Evolutionary conservation across 768 basidiomycete genomes (phyloP), one percentile per base, ranked within the genome.

Genomic region (Gymnopilus dilepis): DNA sequence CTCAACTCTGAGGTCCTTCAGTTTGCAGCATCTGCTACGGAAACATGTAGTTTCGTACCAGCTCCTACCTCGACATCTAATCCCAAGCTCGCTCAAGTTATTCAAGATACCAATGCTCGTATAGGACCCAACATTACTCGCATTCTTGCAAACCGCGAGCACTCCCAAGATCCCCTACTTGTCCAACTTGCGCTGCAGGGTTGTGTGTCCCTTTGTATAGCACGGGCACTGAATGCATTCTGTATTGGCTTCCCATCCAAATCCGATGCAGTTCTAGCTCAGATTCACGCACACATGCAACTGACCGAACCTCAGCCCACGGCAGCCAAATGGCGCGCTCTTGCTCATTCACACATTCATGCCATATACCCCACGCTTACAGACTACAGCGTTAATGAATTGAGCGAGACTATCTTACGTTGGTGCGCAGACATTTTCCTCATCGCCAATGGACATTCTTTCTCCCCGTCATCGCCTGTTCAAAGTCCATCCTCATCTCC

Each of bases 1-100:
- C 81, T 92, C 72, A 92, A 92, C 70, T 86, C 88, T 0, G 90
- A 92, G 73, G 88, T 92, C 60, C 80, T 90, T n/a, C 91, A 91
- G 64, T 90, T 90, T 61, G 87, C 90, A 8, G 89, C 90, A 15
- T 84, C 87, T 22, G 90, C 88, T 6, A 87, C 88, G 15, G 91
- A 93, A 73, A 77, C 86, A 41, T 86, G 84, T 65, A 80, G 81
- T 1, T 86, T 88, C 68, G 76, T 76, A 37, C 78, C 74, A 41
- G 69, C 75, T 26, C 77, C 78, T 30, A 68, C 76, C 9, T 69
- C 79, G 17, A 72, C 77, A 12, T 58, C 61, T 31, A 69, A 66
- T 56, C 63, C 80, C 22, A 80, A 78, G 63, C 72, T 79, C 7
- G 71, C 78, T 4, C 84, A 88, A 65, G 82, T 83, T 37, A 80